Evolutionary conservation across 2,329 filamentous ascomycete genomes (phyloP), one percentile per base, ranked within the genome.

Genomic region (Leptographium procerum): DNA sequence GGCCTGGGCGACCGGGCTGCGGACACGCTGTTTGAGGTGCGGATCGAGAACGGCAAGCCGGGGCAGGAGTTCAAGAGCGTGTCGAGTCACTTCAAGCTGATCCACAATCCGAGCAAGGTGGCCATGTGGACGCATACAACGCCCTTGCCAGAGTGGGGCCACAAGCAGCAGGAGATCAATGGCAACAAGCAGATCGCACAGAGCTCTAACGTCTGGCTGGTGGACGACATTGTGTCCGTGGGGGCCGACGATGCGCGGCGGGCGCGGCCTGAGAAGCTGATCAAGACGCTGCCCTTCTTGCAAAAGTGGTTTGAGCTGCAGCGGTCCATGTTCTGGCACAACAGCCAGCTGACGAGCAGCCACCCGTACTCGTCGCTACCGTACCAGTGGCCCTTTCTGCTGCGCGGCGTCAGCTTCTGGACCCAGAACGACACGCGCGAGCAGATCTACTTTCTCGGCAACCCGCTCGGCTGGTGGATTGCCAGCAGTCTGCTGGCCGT

Each of bases 71-170:
- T 97, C 78, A 92, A 90, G 77, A 92, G 88, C 61, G 82, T 96
- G 69, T 86, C 92, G 11, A 87, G 90, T 61, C 88, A 96, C 74
- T 96, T 99, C 82, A 97, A 96, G 76, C 81, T 99, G 61, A 83
- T 99, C 66, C 94, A 99, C 73, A 84, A 88, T 68, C 91, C 92
- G 9, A 95, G 90, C 71, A 95, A 95, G 72, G 94, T 99, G 55
- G 92, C 94, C 64, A 95, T 99, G 92, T 99, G 94, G 94, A 99
- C 94, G 31, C 92, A 97, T 72, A 88, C 88, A 40, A 94, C 85
- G 60, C 89, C 94, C 55, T 83, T 99, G n/a, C 94, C 94, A 5
- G 94, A 99, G 4, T 99, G 94, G 94, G 94, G 82, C 29, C 92
- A 88, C 77, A 94, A 95, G 72, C 94, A 99, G 73, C 92, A 95